Conservation (phyloP, 2,329 filamentous ascomycete genomes). For the Claviceps quebecensis region DNA sequence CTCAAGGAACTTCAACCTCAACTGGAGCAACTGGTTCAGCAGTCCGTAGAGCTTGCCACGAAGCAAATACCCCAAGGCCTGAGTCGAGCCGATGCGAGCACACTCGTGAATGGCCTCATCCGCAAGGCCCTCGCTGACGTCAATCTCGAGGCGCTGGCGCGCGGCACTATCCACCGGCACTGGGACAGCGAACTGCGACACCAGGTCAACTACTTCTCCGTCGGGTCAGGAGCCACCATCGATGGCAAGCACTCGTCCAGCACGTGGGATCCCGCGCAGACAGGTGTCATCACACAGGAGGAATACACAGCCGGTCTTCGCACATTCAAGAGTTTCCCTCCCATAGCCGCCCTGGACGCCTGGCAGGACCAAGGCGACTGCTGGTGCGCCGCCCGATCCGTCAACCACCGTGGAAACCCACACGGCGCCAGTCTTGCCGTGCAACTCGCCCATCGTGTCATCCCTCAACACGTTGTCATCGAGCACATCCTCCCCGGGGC, state of each 20-base stretch:
- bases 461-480: slow-evolving; percentile 55
- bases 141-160: slow-evolving; percentile 32
- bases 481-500: slow-evolving; percentile 55
- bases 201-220: slow-evolving; percentile 61
- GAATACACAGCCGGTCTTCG: slow-evolving; percentile 10
- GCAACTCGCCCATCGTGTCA: slow-evolving; percentile 39
- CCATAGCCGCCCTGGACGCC: slow-evolving; percentile 41
- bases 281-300: slow-evolving; percentile 7
- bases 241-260: slow-evolving; percentile 47
- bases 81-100: slow-evolving; percentile 25
- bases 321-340: slow-evolving; percentile 16
- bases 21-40: slow-evolving; percentile 19
- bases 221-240: slow-evolving; percentile 50
- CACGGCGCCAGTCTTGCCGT: slow-evolving; percentile 53
- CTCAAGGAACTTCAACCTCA: slow-evolving; percentile 23
- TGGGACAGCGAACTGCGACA: slow-evolving; percentile 31
- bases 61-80: slow-evolving; percentile 18
- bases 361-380: slow-evolving; percentile 79
- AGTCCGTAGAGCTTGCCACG: slow-evolving; percentile 16
- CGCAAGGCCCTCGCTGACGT: slow-evolving; percentile 28
- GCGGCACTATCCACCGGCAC: slow-evolving; percentile 30
- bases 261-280: slow-evolving; percentile 27
- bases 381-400: slow-evolving; percentile 55
- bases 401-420: slow-evolving; percentile 26
- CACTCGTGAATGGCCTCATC: slow-evolving; percentile 27